Conservation (phyloP, 2,329 filamentous ascomycete species). For the Piedraia hortae region DNA sequence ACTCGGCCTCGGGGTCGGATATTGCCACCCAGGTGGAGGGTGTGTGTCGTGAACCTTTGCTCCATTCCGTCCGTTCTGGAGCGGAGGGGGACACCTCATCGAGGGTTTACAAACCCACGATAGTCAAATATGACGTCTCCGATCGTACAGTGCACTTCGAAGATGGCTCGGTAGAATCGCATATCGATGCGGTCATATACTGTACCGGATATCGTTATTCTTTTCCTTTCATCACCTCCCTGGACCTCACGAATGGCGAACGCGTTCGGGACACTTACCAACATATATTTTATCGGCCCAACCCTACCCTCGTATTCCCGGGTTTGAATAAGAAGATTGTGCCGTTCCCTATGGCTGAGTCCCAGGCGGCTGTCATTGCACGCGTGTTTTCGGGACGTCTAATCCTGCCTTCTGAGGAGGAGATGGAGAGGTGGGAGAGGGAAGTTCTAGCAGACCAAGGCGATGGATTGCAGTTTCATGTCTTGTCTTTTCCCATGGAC, state of each 20-base stretch:
- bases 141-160: slow-evolving; percentile 36
- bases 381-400: slow-evolving; percentile 50
- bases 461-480: slow-evolving; percentile 24
- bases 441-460: slow-evolving; percentile 15
- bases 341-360: slow-evolving; percentile 61
- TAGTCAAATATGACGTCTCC: slow-evolving; percentile 25
- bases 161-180: slow-evolving; percentile 33
- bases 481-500: slow-evolving; percentile 32
- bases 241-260: slow-evolving; percentile 38
- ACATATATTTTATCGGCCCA: slow-evolving; percentile 47
- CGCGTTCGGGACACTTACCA: slow-evolving; percentile 47
- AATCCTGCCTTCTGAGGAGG: slow-evolving; percentile 28
- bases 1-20: slow-evolving; percentile 59
- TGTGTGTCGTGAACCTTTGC: slow-evolving; percentile 29
- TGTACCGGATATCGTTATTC: slow-evolving; percentile 77
- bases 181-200: slow-evolving; percentile 55
- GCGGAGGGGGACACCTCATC: slow-evolving; percentile 15
- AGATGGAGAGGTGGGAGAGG: slow-evolving; percentile 44
- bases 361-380: slow-evolving; percentile 49
- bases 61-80: slow-evolving; percentile 32
- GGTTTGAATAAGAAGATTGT: slow-evolving; percentile 57
- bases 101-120: slow-evolving; percentile 30
- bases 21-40: slow-evolving; percentile 48
- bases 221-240: slow-evolving; percentile 37
- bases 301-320: slow-evolving; percentile 55